phyloP scores from a whole-genome alignment of 78 protist species.

The Isochrysis galbana region DNA sequence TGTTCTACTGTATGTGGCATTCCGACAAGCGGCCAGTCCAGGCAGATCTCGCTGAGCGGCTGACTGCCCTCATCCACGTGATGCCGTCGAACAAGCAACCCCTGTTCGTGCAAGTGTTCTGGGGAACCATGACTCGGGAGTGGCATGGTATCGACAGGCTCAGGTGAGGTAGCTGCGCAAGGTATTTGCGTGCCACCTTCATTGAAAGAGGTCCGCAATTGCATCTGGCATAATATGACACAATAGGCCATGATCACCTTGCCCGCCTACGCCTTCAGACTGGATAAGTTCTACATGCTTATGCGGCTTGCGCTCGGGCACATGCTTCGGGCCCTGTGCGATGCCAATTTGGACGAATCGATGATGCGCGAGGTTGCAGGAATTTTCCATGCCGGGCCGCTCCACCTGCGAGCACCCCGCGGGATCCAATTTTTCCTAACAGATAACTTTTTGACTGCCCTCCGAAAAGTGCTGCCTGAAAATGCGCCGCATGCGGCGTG shows the following conservation, averaged over 20 bases:
- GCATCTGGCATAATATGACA: neutral
- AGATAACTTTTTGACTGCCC: neutral
- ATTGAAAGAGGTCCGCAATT: neutral
- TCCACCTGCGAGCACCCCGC: neutral
- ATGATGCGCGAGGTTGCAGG: neutral
- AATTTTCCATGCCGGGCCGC: neutral
- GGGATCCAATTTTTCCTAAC: neutral
- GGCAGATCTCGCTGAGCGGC: slow-evolving; percentile 8
- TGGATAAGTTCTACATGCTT: neutral
- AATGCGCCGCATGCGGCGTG: neutral
- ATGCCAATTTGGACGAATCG: neutral
- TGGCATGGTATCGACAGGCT: slow-evolving; percentile 28
- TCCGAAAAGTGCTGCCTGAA: neutral
- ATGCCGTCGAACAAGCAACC: neutral
- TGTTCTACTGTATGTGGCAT: slow-evolving; percentile 30
- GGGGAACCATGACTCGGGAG: slow-evolving; percentile 24
- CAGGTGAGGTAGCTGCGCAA: neutral
- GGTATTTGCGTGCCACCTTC: neutral
- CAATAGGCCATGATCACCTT: neutral
- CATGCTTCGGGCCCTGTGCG: neutral
- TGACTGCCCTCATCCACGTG: neutral
- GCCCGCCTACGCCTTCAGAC: neutral
- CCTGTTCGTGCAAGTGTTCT: neutral
- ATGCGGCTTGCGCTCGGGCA: neutral
- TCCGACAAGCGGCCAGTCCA: slow-evolving; percentile 17